Conservation (phyloP, 2,329 filamentous ascomycete species). For the Microdochium nivale region DNA sequence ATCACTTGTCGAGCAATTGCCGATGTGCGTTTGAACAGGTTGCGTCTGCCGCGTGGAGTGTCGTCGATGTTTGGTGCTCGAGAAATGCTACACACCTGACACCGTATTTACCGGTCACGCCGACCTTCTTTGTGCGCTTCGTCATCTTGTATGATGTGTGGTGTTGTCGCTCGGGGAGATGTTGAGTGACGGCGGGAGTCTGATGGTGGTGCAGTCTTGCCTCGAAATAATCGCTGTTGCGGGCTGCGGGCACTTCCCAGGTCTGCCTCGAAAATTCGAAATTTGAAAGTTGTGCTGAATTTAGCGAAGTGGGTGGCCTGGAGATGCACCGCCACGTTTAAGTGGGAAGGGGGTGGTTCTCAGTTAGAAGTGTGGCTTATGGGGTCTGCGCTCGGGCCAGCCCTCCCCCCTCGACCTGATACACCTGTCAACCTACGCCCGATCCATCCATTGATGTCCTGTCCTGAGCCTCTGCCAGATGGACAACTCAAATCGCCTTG, state of each 20-base stretch:
- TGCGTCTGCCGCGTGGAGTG: constrained; percentile 4
- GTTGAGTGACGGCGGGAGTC: background rate
- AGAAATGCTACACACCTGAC: constrained; percentile 62
- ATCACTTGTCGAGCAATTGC: background rate
- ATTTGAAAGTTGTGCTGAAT: background rate
- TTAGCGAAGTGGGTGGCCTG: background rate
- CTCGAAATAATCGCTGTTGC: constrained; percentile 14
- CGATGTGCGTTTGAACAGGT: constrained; percentile 1
- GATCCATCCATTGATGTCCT: background rate
- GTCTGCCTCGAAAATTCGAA: background rate
- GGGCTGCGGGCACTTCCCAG: background rate
- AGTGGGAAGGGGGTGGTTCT: no score
- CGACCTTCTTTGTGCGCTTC: constrained; percentile 97
- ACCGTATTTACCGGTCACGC: constrained; percentile 98
- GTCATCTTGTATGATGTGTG: constrained; percentile 62
- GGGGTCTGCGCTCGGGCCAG: background rate
- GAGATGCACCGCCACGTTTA: background rate
- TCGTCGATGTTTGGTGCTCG: constrained; percentile 3
- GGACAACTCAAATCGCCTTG: no score
- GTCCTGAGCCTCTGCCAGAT: no score
- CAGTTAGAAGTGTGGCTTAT: background rate
- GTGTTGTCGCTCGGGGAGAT: background rate
- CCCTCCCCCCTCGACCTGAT: background rate
- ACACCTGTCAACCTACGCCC: no score
- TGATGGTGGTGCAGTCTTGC: constrained; percentile 16